These are phyloP conservation scores for Saccharomycopsis selenospora DNA, from an alignment of 805 yeast species.

Conservation along the genomic window DNA sequence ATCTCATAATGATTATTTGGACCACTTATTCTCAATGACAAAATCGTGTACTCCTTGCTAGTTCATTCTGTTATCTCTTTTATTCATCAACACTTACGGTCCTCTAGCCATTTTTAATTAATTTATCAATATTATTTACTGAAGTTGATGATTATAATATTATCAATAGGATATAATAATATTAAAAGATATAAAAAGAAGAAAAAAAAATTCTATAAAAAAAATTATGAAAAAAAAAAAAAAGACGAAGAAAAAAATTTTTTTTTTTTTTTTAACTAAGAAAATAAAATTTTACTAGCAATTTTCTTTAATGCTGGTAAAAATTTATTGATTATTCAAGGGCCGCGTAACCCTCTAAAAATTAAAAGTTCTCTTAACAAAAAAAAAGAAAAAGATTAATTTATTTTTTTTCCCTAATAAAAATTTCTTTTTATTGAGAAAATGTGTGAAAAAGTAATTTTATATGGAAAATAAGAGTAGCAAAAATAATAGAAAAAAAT, in stretches of 20 bases:
- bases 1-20: no score
- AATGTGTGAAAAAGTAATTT: background rate
- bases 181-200: background rate
- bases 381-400: no score
- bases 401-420: no score
- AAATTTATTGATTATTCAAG: no score
- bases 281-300: no score
- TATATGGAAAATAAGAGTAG: background rate
- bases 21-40: no score
- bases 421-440: no score
- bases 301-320: no score
- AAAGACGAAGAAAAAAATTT: background rate
- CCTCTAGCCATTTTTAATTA: constrained; percentile 63
- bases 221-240: background rate
- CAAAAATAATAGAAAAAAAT: background rate
- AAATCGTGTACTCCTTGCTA: no score
- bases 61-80: background rate
- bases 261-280: no score
- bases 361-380: no score
- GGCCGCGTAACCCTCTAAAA: no score
- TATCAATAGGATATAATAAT: background rate
- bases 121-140: constrained; percentile 3
- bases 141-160: background rate
- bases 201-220: constrained; percentile 1
- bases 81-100: constrained; percentile 42